Evolutionary conservation across 441 rosid species (phyloP), one percentile per base, ranked within the genome.

Genomic region (Lepidium campestre): DNA sequence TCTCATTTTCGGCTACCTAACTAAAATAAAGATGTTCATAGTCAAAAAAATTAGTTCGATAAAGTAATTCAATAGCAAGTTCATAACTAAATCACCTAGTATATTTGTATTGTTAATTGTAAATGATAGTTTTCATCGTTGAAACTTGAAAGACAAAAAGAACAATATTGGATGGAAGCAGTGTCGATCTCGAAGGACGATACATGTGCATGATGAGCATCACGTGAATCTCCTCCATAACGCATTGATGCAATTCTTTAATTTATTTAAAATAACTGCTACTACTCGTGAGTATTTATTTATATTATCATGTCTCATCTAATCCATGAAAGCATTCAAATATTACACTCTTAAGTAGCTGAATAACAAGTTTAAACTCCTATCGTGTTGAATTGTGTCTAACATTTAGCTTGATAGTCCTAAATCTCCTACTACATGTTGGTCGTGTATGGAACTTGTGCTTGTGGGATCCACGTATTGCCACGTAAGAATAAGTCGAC

Each of bases 371-470:
- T 29, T n/a, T n/a, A 29, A 29, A n/a, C 13, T 37, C 19, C 45
- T 37, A 37, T 37, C 42, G 42, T 37, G 15, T 37, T 9, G 6
- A 39, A 39, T 6, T 29, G 22, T 23, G 34, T n/a, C 18, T 48
- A 23, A 23, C 54, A 48, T 23, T 48, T 31, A 13, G 36, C 9
- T 32, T 22, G 15, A 34, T 35, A 55, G 60, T 27, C 17, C 44
- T 39, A n/a, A n/a, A 25, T 23, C 67, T 65, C 62, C 67, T 72
- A 48, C 67, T 72, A 48, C 75, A 88, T 57, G 55, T 82, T 77
- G 2, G 82, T 18, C 15, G 27, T 27, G 67, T 83, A 91, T 0
- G 93, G 93, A n/a, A 90, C 86, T 2, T 87, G 87, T 1, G 80
- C 67, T 4, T 35, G 55, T 1, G 79, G 71, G 37, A 93, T 78